phyloP scores from a whole-genome alignment of 768 basidiomycete species.

The Kwoniella dejecticola region DNA sequence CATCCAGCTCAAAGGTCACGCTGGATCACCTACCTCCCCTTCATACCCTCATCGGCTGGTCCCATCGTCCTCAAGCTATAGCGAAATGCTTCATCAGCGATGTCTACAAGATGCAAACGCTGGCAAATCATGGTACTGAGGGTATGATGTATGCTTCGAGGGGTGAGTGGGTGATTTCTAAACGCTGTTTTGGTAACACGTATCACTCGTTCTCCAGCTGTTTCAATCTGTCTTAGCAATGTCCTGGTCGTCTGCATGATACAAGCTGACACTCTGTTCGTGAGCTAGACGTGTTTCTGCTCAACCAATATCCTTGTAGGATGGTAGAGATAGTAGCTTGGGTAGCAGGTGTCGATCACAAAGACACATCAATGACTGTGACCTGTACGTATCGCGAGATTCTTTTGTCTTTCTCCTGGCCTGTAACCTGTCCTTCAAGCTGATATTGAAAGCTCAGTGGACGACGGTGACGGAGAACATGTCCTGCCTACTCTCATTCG shows the following conservation, averaged over 20 bases:
- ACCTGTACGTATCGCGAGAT: constrained; percentile 17
- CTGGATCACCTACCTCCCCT: constrained; percentile 20
- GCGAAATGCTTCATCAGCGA: constrained; percentile 43
- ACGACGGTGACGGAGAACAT: constrained; percentile 45
- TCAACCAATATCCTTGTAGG: constrained; percentile 40
- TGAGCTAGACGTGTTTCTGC: constrained; percentile 42
- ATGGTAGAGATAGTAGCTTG: constrained; percentile 47
- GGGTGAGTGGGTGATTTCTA: constrained; percentile 21
- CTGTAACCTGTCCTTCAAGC: not conserved
- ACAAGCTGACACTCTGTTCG: not conserved
- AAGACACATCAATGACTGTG: constrained; percentile 37
- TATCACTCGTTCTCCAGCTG: too few species aligned
- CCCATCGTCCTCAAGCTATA: constrained; percentile 42
- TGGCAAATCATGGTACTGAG: constrained; percentile 12
- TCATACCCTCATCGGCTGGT: constrained; percentile 31
- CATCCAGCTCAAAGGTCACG: not conserved
- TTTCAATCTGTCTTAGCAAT: too few species aligned
- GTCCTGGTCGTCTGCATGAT: not conserved
- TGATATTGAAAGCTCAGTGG: constrained; percentile 18
- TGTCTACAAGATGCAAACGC: constrained; percentile 31
- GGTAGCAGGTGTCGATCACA: constrained; percentile 45
- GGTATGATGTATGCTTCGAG: constrained; percentile 13
- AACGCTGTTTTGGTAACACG: too few species aligned
- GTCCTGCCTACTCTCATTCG: constrained; percentile 30
- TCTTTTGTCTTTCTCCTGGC: not conserved